phyloP scores from a whole-genome alignment of 768 basidiomycete genomes.

The Udeniomyces megalosporus region DNA sequence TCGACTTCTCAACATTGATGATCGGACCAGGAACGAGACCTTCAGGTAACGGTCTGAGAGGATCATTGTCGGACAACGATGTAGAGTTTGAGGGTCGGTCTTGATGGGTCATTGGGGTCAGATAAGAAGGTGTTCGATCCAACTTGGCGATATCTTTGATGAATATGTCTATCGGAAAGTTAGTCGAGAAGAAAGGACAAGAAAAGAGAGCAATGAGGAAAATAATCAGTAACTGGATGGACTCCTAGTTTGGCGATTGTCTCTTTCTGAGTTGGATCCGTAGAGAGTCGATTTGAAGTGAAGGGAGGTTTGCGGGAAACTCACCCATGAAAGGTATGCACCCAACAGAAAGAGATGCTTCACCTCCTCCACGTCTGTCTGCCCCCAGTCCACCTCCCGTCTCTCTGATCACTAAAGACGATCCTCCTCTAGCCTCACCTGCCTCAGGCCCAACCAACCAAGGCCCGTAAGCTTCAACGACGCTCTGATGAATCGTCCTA shows the following conservation, averaged over 20 bases:
- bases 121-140: not conserved
- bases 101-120: not conserved
- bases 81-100: not conserved
- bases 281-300: too few relatives aligned
- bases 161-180: slow-evolving; percentile 10
- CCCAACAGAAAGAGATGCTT: not conserved
- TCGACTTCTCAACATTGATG: slow-evolving; percentile 11
- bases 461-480: too few relatives aligned
- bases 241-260: too few relatives aligned
- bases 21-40: not conserved
- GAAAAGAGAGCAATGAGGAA: not conserved
- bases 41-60: not conserved
- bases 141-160: slow-evolving; percentile 3
- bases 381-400: not conserved
- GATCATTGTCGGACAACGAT: too few relatives aligned
- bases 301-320: not conserved
- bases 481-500: too few relatives aligned
- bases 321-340: slow-evolving; percentile 8
- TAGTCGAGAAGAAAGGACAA: too few relatives aligned
- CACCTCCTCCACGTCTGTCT: too few relatives aligned
- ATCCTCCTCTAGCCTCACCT: too few relatives aligned
- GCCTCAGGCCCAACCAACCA: too few relatives aligned
- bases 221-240: not conserved
- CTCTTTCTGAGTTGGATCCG: too few relatives aligned
- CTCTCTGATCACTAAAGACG: not conserved